Conservation (phyloP, 164 flowering plant genomes). For the Vitis labrusca region DNA sequence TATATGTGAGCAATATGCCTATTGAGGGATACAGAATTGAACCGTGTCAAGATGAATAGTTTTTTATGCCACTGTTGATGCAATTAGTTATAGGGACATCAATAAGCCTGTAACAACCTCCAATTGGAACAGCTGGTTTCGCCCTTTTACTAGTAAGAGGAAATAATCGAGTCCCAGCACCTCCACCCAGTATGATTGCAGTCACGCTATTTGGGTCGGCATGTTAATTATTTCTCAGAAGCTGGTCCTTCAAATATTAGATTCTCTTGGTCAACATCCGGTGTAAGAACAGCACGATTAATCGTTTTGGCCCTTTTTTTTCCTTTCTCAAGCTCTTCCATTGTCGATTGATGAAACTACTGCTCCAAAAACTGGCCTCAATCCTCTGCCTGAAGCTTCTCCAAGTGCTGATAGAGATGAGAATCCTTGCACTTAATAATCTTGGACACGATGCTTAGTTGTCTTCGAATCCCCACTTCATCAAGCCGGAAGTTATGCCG, state of each 20-base stretch:
- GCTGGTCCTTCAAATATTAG: conserved; percentile 37
- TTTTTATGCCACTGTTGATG: conserved; percentile 84
- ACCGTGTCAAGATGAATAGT: conserved; percentile 86
- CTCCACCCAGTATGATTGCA: conserved; percentile 83
- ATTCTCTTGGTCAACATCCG: conserved; percentile 37
- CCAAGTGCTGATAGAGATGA: too few species aligned
- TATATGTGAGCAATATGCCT: conserved; percentile 81
- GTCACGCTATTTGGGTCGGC: conserved; percentile 76
- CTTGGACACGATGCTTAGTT: too few species aligned
- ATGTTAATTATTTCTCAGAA: conserved; percentile 30
- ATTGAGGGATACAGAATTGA: conserved; percentile 83
- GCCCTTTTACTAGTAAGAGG: conserved; percentile 85
- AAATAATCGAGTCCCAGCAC: conserved; percentile 90
- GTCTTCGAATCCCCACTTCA: too few species aligned
- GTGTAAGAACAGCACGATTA: conserved; percentile 44
- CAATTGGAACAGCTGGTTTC: conserved; percentile 90
- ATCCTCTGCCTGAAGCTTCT: conserved; percentile 14
- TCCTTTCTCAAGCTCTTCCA: conserved; percentile 21
- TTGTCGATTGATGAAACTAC: conserved; percentile 13
- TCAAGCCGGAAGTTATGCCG: too few species aligned
- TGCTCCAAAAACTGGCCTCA: conserved; percentile 24
- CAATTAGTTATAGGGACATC: conserved; percentile 93
- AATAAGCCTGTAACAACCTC: conserved; percentile 81
- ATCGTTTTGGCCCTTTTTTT: conserved; percentile 10
- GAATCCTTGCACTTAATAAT: too few species aligned